Evolutionary conservation across 139 green algal genomes (phyloP), one percentile per base, ranked within the genome.

Genomic region (Tetradesmus obliquus): DNA sequence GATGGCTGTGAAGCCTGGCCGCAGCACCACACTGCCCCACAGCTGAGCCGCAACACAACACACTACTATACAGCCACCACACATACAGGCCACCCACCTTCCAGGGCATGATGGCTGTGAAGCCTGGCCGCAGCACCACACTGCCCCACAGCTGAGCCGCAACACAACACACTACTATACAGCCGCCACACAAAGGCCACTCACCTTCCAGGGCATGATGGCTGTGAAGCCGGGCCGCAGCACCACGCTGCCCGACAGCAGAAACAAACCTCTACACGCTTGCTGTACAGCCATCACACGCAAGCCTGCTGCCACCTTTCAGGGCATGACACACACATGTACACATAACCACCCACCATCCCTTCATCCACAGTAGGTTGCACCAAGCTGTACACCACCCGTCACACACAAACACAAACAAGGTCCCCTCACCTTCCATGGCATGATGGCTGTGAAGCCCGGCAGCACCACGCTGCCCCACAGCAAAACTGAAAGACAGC

Each of bases 1-100:
- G 62, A 99, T 95, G 54, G 96, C 93, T 3, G 95, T 97, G 88
- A 97, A 98, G 22, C 97, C 97, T 0, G 96, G 94, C n/a, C 89
- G 62, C 83, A 97, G 0, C 54, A 96, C 87, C 57, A 94, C 85
- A 8, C 85, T 86, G 54, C 95, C 95, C 32, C 32, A 54, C 60
- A 55, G 8, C 12, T 81, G 19, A 81, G 17, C 15, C 17, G 19
- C 72, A 81, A n/a, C 90, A n/a, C 22, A 53, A 12, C 19, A 66
- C 19, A 45, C 32, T 45, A 45, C 32, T 45, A 45, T 45, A 45
- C 32, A 45, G 32, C 32, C 32, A 45, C 32, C 32, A 45, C 32
- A 45, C 32, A 45, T 45, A 45, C 32, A 45, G 32, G 32, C 32
- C 32, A 57, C 10, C 2, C 82, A 88, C 84, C 84, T 88, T 88